phyloP scores from a whole-genome alignment of 495 filamentous ascomycete species.

The Aspergillus bridgeri region DNA sequence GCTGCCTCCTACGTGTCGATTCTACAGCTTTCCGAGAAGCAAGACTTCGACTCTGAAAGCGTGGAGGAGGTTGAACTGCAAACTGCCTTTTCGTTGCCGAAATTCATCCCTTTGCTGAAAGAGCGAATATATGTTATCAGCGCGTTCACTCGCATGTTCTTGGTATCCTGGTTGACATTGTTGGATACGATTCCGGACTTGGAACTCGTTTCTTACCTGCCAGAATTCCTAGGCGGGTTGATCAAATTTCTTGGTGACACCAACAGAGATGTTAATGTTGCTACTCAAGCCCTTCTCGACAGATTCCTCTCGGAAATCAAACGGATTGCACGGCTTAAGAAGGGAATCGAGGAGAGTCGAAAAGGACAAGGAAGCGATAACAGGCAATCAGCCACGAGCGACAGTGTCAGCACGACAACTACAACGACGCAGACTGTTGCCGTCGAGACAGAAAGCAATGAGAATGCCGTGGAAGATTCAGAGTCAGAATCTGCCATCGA shows the following conservation, averaged over 20 bases:
- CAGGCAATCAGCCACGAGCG: slow-evolving; percentile 62
- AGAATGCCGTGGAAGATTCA: slow-evolving; percentile 51
- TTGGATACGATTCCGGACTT: slow-evolving; percentile 96
- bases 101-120: slow-evolving; percentile 88
- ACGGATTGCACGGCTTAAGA: slow-evolving; percentile 86
- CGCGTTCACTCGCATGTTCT: slow-evolving; percentile 89
- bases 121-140: slow-evolving; percentile 92
- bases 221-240: slow-evolving; percentile 85
- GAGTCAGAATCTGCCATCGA: slow-evolving; percentile 58
- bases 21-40: slow-evolving; percentile 55
- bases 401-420: slow-evolving; percentile 55
- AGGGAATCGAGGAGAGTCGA: slow-evolving; percentile 82
- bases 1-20: slow-evolving; percentile 93
- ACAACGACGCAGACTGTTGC: slow-evolving; percentile 50
- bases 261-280: slow-evolving; percentile 88
- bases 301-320: slow-evolving; percentile 93
- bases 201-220: slow-evolving; percentile 88
- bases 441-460: slow-evolving; percentile 37
- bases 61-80: slow-evolving; percentile 57
- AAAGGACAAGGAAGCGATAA: slow-evolving; percentile 64
- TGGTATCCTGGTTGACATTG: slow-evolving; percentile 93
- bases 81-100: slow-evolving; percentile 87
- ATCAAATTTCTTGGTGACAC: slow-evolving; percentile 90
- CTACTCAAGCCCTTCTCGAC: slow-evolving; percentile 86
- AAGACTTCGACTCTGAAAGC: slow-evolving; percentile 41